A percentile compares a stretch with the other conserved stretches of the same genome.
Evolutionary conservation across 2,329 filamentous ascomycete genomes (phyloP).

Genomic region (Fusarium stilboides): DNA sequence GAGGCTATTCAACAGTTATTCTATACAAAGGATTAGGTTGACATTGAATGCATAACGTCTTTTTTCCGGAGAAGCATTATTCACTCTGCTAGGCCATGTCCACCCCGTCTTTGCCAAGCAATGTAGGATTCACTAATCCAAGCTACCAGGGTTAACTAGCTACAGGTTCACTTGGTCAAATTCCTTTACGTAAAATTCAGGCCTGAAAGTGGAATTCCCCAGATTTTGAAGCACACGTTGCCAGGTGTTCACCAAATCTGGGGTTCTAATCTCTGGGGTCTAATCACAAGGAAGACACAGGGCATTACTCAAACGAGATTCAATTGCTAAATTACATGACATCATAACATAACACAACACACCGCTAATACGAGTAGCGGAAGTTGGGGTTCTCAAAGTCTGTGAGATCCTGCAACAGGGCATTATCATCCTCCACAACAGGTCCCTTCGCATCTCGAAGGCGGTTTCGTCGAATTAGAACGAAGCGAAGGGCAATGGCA

Average conservation of each 20-base stretch:
- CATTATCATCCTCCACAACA: conserved; percentile 38
- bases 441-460: conserved; percentile 45
- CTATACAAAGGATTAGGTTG: background rate
- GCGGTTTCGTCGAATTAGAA: conserved; percentile 47
- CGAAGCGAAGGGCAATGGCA: conserved; percentile 37
- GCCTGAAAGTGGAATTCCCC: conserved; percentile 16
- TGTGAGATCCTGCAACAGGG: conserved; percentile 46
- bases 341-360: conserved; percentile 7
- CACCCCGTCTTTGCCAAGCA: conserved; percentile 19
- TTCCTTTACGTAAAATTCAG: conserved; percentile 36
- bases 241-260: conserved; percentile 12
- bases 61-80: background rate
- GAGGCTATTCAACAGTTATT: background rate
- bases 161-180: background rate
- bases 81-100: background rate
- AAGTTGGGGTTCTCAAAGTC: conserved; percentile 51
- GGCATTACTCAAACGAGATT: background rate
- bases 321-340: conserved; percentile 20
- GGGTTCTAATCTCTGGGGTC: background rate
- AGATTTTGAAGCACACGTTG: conserved; percentile 8
- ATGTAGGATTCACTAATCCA: background rate
- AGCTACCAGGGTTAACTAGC: background rate
- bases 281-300: background rate
- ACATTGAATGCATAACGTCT: background rate
- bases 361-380: conserved; percentile 46